Conservation (phyloP, 192 early-diverging fungal species). For the Geosiphon pyriformis region DNA sequence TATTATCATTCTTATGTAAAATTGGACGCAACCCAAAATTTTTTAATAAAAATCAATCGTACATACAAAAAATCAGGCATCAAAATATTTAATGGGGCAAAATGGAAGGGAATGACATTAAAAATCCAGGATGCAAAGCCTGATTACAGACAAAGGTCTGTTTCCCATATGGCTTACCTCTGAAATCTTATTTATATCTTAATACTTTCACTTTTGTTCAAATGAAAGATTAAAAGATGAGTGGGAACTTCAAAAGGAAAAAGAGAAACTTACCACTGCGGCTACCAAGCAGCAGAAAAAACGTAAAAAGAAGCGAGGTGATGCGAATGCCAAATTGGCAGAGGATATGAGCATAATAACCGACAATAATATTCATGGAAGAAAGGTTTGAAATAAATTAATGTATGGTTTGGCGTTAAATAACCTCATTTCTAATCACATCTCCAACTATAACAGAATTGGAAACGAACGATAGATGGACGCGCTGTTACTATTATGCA, state of each 20-base stretch:
- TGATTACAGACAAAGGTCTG: constrained; percentile 51
- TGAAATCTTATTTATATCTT: neutral
- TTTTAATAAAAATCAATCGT: too few species aligned
- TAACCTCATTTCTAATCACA: neutral
- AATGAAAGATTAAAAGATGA: constrained; percentile 44
- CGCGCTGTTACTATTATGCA: constrained; percentile 67
- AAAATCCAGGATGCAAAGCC: constrained; percentile 79
- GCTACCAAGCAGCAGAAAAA: neutral
- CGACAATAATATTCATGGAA: constrained; percentile 58
- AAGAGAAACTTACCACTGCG: constrained; percentile 26
- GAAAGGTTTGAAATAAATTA: constrained; percentile 31
- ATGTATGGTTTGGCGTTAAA: neutral
- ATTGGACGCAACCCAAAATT: too few species aligned
- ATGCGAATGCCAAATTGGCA: constrained; percentile 41
- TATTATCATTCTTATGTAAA: too few species aligned
- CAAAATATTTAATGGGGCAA: constrained; percentile 65
- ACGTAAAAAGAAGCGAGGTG: constrained; percentile 37
- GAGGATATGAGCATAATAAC: constrained; percentile 68
- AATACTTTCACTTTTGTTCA: neutral
- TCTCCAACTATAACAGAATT: constrained; percentile 36
- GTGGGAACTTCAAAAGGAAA: constrained; percentile 26
- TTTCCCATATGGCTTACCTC: neutral
- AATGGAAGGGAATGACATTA: constrained; percentile 79
- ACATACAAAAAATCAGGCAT: too few species aligned
- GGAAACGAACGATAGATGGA: constrained; percentile 66